Evolutionary conservation across 2,329 filamentous ascomycete species (phyloP), one percentile per base, ranked within the genome.

Genomic region (Diaporthe destruens): DNA sequence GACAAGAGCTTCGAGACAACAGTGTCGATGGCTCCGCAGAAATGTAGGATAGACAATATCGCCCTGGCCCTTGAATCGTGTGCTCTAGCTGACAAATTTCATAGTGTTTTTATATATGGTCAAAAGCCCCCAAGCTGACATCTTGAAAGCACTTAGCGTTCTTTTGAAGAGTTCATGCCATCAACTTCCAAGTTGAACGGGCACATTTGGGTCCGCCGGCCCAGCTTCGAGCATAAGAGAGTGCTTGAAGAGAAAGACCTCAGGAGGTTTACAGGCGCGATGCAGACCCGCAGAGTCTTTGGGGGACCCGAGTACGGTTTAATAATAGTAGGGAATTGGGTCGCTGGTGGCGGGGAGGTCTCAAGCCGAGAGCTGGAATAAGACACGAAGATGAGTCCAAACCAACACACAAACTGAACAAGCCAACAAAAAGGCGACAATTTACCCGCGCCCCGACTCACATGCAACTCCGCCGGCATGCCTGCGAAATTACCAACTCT

Each of bases 1-100:
- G 75, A 32, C 69, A 68, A 44, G 75, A 76, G 49, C 34, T 75
- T 18, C 69, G 59, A 29, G 69, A 76, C 18, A 66, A 66, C 42
- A 69, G 55, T 8, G 63, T 72, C 6, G 42, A 72, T n/a, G 71
- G 63, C 36, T 69, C 44, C 42, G 59, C 63, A 36, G 54, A 68
- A 49, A 67, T 72, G 71, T 72, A 25, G 14, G 70, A 47, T 18
- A 4, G 16, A 47, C 25, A 47, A 18, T 47, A 51, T 14, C 25
- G 7, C 3, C 61, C 61, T 32, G 32, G 11, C 4, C 20, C 23
- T 25, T 29, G 29, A 1, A 18, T 0, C 6, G 23, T 14, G 16
- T 2, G 32, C 9, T 25, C 32, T 29, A 11, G 11, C 68, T 54
- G 42, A 61, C 23, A 20, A 2, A 29, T 7, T 20, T 18, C 6